A percentile compares a stretch with the other conserved stretches of the same genome.
phyloP scores from a whole-genome alignment of 2,329 filamentous ascomycete genomes.

The Chrysosporium queenslandicum region DNA sequence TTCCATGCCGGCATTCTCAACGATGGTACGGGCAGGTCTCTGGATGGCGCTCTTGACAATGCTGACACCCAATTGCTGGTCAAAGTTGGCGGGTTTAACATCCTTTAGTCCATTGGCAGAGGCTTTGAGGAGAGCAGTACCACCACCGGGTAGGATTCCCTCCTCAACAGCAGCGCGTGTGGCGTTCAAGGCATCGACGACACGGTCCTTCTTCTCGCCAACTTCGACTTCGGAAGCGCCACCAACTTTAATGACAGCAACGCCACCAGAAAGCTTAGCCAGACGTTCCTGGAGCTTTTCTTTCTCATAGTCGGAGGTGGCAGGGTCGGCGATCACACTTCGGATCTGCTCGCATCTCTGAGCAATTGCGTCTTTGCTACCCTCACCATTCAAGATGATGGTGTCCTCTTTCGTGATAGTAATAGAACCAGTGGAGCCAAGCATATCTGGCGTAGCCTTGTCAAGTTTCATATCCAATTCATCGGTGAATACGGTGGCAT shows the following conservation, averaged over 20 bases:
- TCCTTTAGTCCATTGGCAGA: conserved; percentile 74
- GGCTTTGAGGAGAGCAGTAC: conserved; percentile 95
- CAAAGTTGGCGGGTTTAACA: conserved; percentile 88
- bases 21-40: conserved; percentile 83
- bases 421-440: conserved; percentile 93
- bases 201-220: conserved; percentile 99
- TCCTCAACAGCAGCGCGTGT: conserved; percentile 97
- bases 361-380: conserved; percentile 82
- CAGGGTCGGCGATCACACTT: conserved; percentile 85
- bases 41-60: conserved; percentile 99
- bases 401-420: conserved; percentile 99
- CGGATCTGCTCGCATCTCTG: conserved; percentile 99
- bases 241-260: conserved; percentile 98
- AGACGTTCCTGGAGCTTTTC: conserved; percentile 99
- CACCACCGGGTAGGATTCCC: conserved; percentile 96
- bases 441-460: conserved; percentile 91
- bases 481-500: conserved; percentile 93
- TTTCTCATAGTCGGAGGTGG: conserved; percentile 98
- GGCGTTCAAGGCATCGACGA: conserved; percentile 95
- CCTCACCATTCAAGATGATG: conserved; percentile 94
- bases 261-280: conserved; percentile 96
- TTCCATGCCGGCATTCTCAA: conserved; percentile 95
- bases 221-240: conserved; percentile 97
- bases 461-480: conserved; percentile 99
- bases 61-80: conserved; percentile 95